Evolutionary conservation across 352 stramenopile species (phyloP), one percentile per base, ranked within the genome.

Genomic region (Pythium inflatum): DNA sequence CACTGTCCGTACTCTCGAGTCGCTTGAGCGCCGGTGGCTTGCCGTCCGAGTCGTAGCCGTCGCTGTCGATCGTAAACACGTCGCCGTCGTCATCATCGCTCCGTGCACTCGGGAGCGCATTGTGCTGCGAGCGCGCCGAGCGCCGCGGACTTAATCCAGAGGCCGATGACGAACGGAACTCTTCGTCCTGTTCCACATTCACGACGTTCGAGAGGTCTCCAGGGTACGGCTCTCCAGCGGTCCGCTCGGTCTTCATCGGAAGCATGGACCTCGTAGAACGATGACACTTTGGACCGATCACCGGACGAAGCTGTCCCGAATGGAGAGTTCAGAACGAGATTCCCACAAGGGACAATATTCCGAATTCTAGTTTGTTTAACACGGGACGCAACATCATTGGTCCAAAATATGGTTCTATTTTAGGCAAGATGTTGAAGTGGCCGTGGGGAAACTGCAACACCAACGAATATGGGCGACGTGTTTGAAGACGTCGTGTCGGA

Each of bases 401-500:
- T 14, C 20, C 8, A 65, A 41, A 57, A 34, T 65, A 22, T 5
- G 30, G 12, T 16, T 24, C 49, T 72, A 66, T 61, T 67, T 54
- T 20, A 28, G 50, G 22, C 8, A 2, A 27, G 30, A 70, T 54
- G 58, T 73, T 73, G 66, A 73, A 73, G 66, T 62, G 36, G 22
- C 45, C 27, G 41, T n/a, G 20, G 41, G 34, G 34, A 41, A 41
- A 41, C 34, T 14, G 8, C 8, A 14, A 28, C 22, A 22, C 46
- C 16, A 55, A 28, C 12, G 20, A 60, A 25, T 1, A 72, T 66
- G 63, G 53, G 36, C 53, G 80, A 90, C 9, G 69, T 66, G 59
- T 88, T 88, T 66, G 72, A 87, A 55, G 80, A 88, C 53, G 83
- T 86, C 38, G 53, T 45, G 45, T 86, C 78, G 22, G 75, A 85